Evolutionary conservation across 345 rosid genomes (phyloP), one percentile per base, ranked within the genome.

Genomic region (Cochlearia excelsa): DNA sequence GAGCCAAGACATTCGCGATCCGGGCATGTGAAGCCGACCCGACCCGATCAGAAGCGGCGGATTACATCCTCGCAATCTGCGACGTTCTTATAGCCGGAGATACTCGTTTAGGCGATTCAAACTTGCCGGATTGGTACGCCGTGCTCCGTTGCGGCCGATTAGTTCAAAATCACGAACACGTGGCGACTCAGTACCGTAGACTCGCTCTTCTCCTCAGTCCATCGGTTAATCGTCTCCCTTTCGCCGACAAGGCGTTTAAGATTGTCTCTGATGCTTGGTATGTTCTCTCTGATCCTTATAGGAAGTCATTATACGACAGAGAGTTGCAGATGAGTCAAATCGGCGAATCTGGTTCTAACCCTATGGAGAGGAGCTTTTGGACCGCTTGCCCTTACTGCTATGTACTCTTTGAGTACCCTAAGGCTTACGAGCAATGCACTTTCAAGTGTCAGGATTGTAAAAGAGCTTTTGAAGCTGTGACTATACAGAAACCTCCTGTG

Each of bases 301-400:
- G 70, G 76, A 89, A 93, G 79, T 72, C 81, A 29, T 11, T 68
- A 63, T 90, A 93, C 65, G 99, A 93, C 57, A 78, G 67, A 38
- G 88, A 85, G 71, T 63, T 90, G 72, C 74, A 80, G 39, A 39
- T 82, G 78, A 81, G 84, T 77, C 93, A 79, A 65, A 68, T 81
- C 63, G 68, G 46, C 5, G 60, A 68, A 16, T 45, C 61, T 35
- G 64, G 29, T 11, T 65, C 43, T 9, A 16, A 16, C 23, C 23
- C 23, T 16, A 16, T 39, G 67, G 70, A 23, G 7, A 72, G 75
- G 23, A 79, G 84, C 62, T 90, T 94, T 77, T 90, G 97, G 99
- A 94, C 99, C 0, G 80, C 95, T 44, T 94, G 99, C 27, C 97
- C 97, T 0, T 94, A 87, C 66, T 93, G 99, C 56, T 90, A 41